Conservation (phyloP, 2,329 filamentous ascomycete genomes). For the Hymenoscyphus linearis region DNA sequence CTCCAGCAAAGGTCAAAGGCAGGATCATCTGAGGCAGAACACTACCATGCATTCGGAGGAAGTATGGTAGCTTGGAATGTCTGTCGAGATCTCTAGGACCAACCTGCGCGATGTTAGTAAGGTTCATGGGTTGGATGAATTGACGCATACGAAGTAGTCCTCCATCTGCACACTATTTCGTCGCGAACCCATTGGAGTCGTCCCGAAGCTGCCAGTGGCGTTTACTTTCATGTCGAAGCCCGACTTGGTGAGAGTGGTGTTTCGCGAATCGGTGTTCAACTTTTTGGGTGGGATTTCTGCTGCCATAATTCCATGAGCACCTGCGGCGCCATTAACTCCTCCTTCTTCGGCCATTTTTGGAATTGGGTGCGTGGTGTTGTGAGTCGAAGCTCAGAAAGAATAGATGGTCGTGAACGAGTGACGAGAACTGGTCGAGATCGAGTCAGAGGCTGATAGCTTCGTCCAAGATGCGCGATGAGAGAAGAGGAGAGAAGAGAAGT, state of each 20-base stretch:
- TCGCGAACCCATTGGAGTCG: slow-evolving; percentile 18
- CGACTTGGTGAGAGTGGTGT: slow-evolving; percentile 13
- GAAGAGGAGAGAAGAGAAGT: neutral
- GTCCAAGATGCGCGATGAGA: neutral
- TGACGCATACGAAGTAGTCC: slow-evolving; percentile 27
- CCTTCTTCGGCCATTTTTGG: slow-evolving; percentile 20
- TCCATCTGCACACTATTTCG: slow-evolving; percentile 9
- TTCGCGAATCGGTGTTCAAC: slow-evolving; percentile 9
- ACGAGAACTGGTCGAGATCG: neutral
- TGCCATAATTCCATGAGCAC: neutral
- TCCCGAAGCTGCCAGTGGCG: slow-evolving; percentile 2
- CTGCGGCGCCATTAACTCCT: neutral
- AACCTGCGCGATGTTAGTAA: slow-evolving; percentile 19
- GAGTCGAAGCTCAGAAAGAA: neutral
- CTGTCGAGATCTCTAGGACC: slow-evolving; percentile 65
- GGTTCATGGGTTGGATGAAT: neutral
- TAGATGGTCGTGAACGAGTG: neutral
- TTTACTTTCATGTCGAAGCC: slow-evolving; percentile 10
- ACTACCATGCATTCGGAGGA: slow-evolving; percentile 70
- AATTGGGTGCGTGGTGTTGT: neutral
- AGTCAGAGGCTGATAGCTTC: neutral
- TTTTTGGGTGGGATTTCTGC: neutral
- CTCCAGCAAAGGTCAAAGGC: slow-evolving; percentile 56
- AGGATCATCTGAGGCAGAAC: slow-evolving; percentile 70
- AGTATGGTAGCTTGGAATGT: slow-evolving; percentile 72